phyloP scores from a whole-genome alignment of 352 stramenopile genomes.

The Phytophthora citrophthora region DNA sequence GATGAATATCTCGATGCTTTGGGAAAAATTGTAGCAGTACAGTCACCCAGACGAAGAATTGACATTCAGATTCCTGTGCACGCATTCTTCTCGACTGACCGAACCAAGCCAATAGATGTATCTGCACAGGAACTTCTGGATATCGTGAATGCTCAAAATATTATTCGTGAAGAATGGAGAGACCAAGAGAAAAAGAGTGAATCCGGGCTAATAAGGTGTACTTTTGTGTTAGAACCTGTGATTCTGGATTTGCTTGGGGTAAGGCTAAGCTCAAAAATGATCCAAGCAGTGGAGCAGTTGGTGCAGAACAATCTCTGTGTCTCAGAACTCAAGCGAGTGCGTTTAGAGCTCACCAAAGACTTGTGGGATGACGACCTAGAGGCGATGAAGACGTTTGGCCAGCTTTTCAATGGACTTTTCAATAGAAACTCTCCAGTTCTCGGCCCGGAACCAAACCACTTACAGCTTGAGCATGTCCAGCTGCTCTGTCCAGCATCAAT shows the following conservation, averaged over 20 bases:
- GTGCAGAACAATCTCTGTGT: constrained; percentile 3
- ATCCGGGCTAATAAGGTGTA: constrained; percentile 1
- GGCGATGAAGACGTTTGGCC: neutral
- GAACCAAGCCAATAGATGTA: constrained; percentile 3
- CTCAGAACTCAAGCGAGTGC: neutral
- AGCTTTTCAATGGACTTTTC: constrained; percentile 1
- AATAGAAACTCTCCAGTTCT: neutral
- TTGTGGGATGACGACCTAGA: constrained; percentile 1
- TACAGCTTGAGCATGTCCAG: constrained; percentile 1
- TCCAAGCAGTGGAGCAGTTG: constrained; percentile 1
- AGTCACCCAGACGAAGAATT: neutral
- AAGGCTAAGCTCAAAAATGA: neutral
- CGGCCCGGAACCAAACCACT: neutral
- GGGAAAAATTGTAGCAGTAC: constrained; percentile 1
- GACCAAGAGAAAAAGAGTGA: neutral
- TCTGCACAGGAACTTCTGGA: neutral
- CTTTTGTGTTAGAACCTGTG: constrained; percentile 8
- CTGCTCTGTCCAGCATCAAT: constrained; percentile 3
- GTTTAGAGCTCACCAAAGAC: neutral
- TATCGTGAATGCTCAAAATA: constrained; percentile 1
- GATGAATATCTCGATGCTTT: constrained; percentile 8
- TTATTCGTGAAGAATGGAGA: constrained; percentile 3
- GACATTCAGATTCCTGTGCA: constrained; percentile 10
- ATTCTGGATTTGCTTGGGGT: constrained; percentile 8
- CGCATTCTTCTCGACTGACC: constrained; percentile 10